Conservation (phyloP, 129 eudicot genomes). For the Centrapalus pauciflorus region DNA sequence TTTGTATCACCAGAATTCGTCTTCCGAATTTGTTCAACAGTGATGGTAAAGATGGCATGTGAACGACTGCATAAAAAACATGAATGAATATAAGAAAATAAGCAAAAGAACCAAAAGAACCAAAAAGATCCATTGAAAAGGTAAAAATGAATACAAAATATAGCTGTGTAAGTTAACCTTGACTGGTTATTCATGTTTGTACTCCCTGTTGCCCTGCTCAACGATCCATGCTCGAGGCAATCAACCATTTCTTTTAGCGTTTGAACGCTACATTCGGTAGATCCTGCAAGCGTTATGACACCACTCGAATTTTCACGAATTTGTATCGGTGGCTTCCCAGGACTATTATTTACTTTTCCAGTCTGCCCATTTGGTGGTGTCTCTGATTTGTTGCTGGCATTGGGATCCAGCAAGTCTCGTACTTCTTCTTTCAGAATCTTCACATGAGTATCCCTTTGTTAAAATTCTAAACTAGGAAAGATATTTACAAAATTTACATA, state of each 20-base stretch:
- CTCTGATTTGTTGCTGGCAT: conserved; percentile 60
- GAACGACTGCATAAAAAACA: conserved; percentile 65
- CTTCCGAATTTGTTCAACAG: conserved; percentile 92
- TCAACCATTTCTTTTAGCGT: conserved; percentile 91
- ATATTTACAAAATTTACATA: neutral
- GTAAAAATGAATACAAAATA: neutral
- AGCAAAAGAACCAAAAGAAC: neutral
- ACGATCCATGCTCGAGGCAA: conserved; percentile 92
- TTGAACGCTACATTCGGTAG: conserved; percentile 82
- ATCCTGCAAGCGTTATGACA: conserved; percentile 95
- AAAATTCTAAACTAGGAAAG: neutral
- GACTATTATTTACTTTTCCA: conserved; percentile 56
- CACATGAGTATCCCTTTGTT: conserved; percentile 18
- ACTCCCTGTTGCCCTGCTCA: conserved; percentile 98
- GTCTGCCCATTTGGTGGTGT: conserved; percentile 50
- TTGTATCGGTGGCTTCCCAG: conserved; percentile 95
- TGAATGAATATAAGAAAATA: neutral
- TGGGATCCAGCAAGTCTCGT: conserved; percentile 82
- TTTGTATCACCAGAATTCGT: conserved; percentile 47
- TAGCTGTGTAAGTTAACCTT: conserved; percentile 50
- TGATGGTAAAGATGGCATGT: conserved; percentile 96
- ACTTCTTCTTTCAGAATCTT: conserved; percentile 99
- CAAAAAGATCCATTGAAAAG: neutral
- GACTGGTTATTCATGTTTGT: conserved; percentile 99
- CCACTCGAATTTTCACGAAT: conserved; percentile 95